phyloP scores from a whole-genome alignment of 768 basidiomycete genomes.

The Rhodotorula babjevae region DNA sequence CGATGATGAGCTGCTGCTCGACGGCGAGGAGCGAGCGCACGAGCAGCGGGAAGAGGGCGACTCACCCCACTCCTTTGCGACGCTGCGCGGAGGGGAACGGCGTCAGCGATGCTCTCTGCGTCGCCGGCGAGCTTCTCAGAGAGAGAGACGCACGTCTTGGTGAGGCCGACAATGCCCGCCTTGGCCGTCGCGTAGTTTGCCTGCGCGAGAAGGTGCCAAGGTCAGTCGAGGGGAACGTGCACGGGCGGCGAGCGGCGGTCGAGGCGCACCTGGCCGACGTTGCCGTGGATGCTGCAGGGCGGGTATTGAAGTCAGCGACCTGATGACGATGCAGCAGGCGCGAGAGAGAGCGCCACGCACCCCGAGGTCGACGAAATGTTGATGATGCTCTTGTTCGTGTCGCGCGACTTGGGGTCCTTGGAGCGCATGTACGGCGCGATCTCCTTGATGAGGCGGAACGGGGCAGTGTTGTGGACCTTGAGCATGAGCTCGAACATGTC shows the following conservation, averaged over 20 bases:
- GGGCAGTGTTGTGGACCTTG: slow-evolving; percentile 78
- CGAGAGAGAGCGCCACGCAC: background rate
- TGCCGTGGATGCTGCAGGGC: slow-evolving; percentile 62
- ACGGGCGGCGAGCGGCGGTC: slow-evolving; percentile 57
- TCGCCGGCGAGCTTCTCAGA: too few species aligned
- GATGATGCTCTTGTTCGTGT: slow-evolving; percentile 63
- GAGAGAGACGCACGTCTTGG: slow-evolving; percentile 56
- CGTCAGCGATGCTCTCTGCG: background rate
- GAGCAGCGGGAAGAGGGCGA: background rate
- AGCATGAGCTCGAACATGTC: slow-evolving; percentile 75
- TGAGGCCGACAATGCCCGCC: slow-evolving; percentile 65
- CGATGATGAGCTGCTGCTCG: background rate
- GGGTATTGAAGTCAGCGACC: background rate
- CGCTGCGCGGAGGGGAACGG: slow-evolving; percentile 35
- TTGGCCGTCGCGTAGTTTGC: slow-evolving; percentile 39
- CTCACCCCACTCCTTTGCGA: slow-evolving; percentile 74
- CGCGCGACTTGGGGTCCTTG: slow-evolving; percentile 58
- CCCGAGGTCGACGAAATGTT: slow-evolving; percentile 67
- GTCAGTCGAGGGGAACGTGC: slow-evolving; percentile 35
- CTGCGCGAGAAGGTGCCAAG: background rate
- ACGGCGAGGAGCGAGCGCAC: too few species aligned
- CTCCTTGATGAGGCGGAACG: slow-evolving; percentile 75
- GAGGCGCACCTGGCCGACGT: slow-evolving; percentile 60
- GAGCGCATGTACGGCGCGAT: slow-evolving; percentile 79
- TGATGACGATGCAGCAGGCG: too few species aligned